Evolutionary conservation across 2,329 filamentous ascomycete species (phyloP), one percentile per base, ranked within the genome.

Genomic region (Xylaria sp.): DNA sequence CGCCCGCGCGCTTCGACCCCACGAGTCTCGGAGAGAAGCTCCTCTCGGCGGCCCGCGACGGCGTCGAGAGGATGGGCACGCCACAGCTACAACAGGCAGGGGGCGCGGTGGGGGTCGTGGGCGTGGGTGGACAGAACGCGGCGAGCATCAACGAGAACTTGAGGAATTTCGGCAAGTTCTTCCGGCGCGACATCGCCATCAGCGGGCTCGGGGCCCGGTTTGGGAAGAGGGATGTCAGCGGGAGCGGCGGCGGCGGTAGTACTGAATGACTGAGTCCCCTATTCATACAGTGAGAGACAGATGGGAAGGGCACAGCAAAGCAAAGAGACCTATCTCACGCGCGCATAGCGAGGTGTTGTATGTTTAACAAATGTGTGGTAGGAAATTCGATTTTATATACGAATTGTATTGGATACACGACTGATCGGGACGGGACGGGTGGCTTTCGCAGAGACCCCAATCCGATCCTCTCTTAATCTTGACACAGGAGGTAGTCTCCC

Each of bases 81-180:
- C 86, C 86, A 61, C 72, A 69, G 74, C 72, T 56, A 6, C 20
- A 5, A 11, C 54, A 57, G 7, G 23, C 5, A 17, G 38, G 38
- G 28, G 38, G 33, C 20, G 36, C 11, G 20, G 11, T 2, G 6
- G 38, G 56, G 9, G n/a, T 2, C 2, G 56, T 23, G 61, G 48
- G 26, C n/a, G 61, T 36, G 6, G 58, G 31, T 9, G 58, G 20
- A 4, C 71, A 73, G 64, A 74, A 74, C 17, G 89, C 91, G 75
- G 88, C 88, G 7, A 93, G 92, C 61, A 88, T 97, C 72, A 97
- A 97, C 78, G 94, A 97, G 81, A 97, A 97, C 80, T 79, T 98
- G 80, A 94, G 93, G 83, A 97, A 93, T 79, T 93, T 99, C 81
- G 95, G 95, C 28, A 97, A 97, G 81, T 97, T 98, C 82, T 98